Percentiles rank a stretch among this genome's conserved stretches.
Evolutionary conservation across 345 rosid species (phyloP).

Genomic region (Gynandropsis gynandra): DNA sequence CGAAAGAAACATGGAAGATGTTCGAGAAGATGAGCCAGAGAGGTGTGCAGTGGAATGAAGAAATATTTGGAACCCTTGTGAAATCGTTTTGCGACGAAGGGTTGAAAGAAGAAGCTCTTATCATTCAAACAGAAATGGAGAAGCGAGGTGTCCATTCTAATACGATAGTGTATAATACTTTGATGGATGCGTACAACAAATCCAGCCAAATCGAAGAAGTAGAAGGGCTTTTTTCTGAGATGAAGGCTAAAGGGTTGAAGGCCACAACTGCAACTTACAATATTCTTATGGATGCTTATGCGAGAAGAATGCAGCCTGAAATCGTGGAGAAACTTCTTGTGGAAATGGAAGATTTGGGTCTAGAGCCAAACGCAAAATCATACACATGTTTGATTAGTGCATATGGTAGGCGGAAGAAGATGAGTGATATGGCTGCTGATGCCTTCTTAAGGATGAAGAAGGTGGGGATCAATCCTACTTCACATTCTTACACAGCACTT

Average conservation of each 20-base stretch:
- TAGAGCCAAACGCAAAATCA: slow-evolving; percentile 58
- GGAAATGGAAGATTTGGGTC: slow-evolving; percentile 60
- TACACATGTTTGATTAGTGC: slow-evolving; percentile 74
- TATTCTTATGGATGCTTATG: slow-evolving; percentile 77
- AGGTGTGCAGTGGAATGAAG: slow-evolving; percentile 69
- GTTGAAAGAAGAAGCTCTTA: slow-evolving; percentile 66
- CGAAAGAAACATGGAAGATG: slow-evolving; percentile 74
- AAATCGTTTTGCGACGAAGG: slow-evolving; percentile 88
- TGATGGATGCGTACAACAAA: slow-evolving; percentile 77
- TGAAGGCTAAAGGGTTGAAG: slow-evolving; percentile 54
- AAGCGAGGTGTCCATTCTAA: slow-evolving; percentile 65
- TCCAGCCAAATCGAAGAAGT: slow-evolving; percentile 69
- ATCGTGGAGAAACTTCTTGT: slow-evolving; percentile 52
- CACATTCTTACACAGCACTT: slow-evolving; percentile 77
- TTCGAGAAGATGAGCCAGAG: slow-evolving; percentile 67
- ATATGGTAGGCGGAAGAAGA: slow-evolving; percentile 65
- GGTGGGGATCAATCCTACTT: slow-evolving; percentile 58
- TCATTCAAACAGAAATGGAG: slow-evolving; percentile 79
- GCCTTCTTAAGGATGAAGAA: slow-evolving; percentile 70
- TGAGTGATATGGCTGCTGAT: slow-evolving; percentile 83
- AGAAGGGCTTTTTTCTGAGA: slow-evolving; percentile 74
- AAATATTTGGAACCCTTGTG: slow-evolving; percentile 59
- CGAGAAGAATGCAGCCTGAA: slow-evolving; percentile 88
- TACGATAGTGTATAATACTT: slow-evolving; percentile 55
- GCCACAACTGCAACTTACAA: slow-evolving; percentile 57